A percentile compares a stretch with the other conserved stretches of the same genome.
Evolutionary conservation across 352 stramenopile species (phyloP).

Genomic region (Globisporangium irregulare): DNA sequence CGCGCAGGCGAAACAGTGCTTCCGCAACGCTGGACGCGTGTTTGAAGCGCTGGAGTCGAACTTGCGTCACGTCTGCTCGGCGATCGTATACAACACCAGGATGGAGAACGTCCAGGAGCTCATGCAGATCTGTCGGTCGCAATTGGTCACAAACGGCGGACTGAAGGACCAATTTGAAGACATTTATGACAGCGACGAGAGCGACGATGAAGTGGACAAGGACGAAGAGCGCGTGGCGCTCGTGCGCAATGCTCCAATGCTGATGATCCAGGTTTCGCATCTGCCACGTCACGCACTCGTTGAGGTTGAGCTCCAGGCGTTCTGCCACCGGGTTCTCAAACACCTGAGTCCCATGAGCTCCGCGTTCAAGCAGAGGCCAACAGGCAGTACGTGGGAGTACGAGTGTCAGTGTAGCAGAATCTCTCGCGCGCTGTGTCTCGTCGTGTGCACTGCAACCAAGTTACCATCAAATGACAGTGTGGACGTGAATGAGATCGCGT

Average conservation of each 20-base stretch:
- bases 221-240: constrained; percentile 38
- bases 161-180: constrained; percentile 58
- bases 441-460: constrained; percentile 35
- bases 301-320: constrained; percentile 72
- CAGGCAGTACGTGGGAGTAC: constrained; percentile 8
- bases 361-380: not conserved
- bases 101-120: constrained; percentile 11
- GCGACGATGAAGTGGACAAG: constrained; percentile 76
- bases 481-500: constrained; percentile 25
- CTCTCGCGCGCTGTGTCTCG: constrained; percentile 48
- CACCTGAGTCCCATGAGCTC: constrained; percentile 34
- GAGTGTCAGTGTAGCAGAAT: constrained; percentile 36
- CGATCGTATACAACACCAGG: constrained; percentile 57
- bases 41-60: constrained; percentile 81
- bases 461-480: not conserved
- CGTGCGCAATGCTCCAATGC: constrained; percentile 43
- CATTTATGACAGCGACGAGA: constrained; percentile 66
- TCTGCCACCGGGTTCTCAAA: constrained; percentile 66
- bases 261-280: constrained; percentile 64
- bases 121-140: constrained; percentile 8
- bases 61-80: constrained; percentile 64
- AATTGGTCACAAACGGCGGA: constrained; percentile 45
- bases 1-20: constrained; percentile 48
- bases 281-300: constrained; percentile 68
- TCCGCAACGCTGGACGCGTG: constrained; percentile 62